Percentiles rank a stretch among this genome's conserved stretches.
Evolutionary conservation across 2,329 filamentous ascomycete genomes (phyloP).

Genomic region (Aureobasidium uvarum): DNA sequence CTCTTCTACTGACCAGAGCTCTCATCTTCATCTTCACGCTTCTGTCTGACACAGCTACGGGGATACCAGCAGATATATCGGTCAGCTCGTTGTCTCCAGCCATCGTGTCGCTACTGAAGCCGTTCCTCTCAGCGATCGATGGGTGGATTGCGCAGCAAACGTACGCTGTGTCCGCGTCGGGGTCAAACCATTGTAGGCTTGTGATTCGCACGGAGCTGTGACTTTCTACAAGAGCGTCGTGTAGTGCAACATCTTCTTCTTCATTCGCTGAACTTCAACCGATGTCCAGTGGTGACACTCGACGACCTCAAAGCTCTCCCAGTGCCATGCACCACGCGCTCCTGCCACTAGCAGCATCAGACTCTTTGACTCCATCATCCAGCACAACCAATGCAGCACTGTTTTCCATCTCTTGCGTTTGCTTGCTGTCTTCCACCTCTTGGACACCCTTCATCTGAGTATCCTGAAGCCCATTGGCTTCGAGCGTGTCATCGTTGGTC

Average conservation of each 20-base stretch:
- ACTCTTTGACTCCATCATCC: constrained; percentile 11
- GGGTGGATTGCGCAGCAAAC: neutral
- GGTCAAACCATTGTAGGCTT: neutral
- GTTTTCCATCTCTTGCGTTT: neutral
- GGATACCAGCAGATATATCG: neutral
- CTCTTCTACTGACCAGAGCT: neutral
- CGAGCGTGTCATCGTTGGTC: neutral
- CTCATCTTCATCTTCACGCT: neutral
- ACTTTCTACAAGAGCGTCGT: neutral
- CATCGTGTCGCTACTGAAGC: neutral
- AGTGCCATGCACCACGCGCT: constrained; percentile 12
- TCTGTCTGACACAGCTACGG: neutral
- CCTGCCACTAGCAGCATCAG: constrained; percentile 13
- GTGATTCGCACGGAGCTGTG: neutral
- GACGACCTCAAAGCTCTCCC: neutral
- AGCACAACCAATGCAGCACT: constrained; percentile 1
- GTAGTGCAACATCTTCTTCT: neutral
- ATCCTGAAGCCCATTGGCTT: neutral
- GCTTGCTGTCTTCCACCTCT: neutral
- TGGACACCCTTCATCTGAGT: neutral
- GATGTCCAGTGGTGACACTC: neutral
- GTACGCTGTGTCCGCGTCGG: neutral
- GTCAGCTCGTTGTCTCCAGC: neutral
- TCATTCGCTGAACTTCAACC: neutral
- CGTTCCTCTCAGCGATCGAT: neutral